Base-by-base conservation (phyloP, 805 yeast genomes). In the Nakazawaea populi region DNA sequence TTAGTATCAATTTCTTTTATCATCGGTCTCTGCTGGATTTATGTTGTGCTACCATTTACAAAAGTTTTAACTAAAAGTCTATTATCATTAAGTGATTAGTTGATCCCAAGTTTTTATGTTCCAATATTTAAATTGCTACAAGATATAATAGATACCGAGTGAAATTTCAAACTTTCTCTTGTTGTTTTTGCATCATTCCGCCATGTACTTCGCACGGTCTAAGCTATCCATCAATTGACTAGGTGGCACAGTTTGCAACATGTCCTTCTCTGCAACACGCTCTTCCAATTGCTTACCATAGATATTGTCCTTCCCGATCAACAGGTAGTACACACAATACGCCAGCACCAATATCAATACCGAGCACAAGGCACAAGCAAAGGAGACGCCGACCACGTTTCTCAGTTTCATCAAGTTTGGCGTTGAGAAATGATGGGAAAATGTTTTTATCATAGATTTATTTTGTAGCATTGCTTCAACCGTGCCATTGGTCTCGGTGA, bases 191-290 rank as follows among this genome's bases (percentile, higher is more conserved):
- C 10, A 29, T 46, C 29, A 44, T n/a, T 44, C 42, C 11, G 52
- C 52, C 41, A 44, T 38, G 32, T 46, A 39, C 27, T 51, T 51
- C 18, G 53, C 53, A 43, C 43, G 53, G 27, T 51, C 53, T 37
- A 51, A 51, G 29, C 49, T 60, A 49, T 55, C 53, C 42, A 66
- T 59, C 36, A 83, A 62, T 52, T 72, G 74, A 50, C 72, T 80
- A 5, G 87, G 87, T 1, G 88, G 87, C 38, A 81, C 82, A 7
- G 80, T 76, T 52, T 75, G 74, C 41, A 80, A 64, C 87, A 82
- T 81, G 51, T 78, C 83, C 28, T 76, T 73, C 52, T 80, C 87
- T 44, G 79, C 79, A 32, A 79, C 81, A 54, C 85, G 72, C n/a
- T 78, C 76, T 44, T 74, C 69, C 32, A 82, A 58, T 11, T 81